Base-by-base conservation (phyloP, 2,329 filamentous ascomycete genomes). In the Aspergillus fumigatiaffinis region DNA sequence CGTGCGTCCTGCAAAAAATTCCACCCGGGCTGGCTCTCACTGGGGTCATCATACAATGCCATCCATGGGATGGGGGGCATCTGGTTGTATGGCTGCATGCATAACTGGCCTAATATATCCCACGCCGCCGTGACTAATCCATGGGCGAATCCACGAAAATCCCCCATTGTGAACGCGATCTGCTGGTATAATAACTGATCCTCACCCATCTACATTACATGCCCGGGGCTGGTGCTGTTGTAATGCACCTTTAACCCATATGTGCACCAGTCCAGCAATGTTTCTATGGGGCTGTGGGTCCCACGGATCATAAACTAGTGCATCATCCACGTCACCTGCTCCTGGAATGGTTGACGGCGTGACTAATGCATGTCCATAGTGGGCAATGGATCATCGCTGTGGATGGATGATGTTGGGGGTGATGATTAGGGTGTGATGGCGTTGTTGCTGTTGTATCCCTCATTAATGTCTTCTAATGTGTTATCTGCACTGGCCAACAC, bases 181-280 rank as follows among this genome's bases (percentile, higher is more conserved):
- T 54, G 4, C 41, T 60, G 46, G 29, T 57, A 60, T 29, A 56
- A 28, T 3, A 59, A 4, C 32, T 48, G 2, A 14, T 57, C 51
- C 21, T 14, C 20, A 1, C 47, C 28, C 20, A 42, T 23, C 44
- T 25, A 57, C 1, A 8, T 55, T 12, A 53, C n/a, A 28, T 56
- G 26, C 4, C 51, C 51, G 12, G 51, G 57, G 1, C 28, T 26
- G 0, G 47, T 56, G 17, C 12, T 50, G n/a, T 52, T 59, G 32
- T 54, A 56, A 49, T 56, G 21, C n/a, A 59, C 54, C 54, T 56
- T 56, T 12, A 58, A 32, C 29, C 56, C 25, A 32, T 52, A 58
- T 35, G 23, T 53, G 5, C 26, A 35, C 51, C 35, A 52, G 28
- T 29, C 9, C 3, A 29, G 28, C 10, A 29, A 29, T 29, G 3